Percentiles rank a stretch among this genome's conserved stretches.
These are phyloP conservation scores for Podospora pseudocomata DNA, from an alignment of 495 filamentous ascomycete genomes.

Conservation along the genomic window DNA sequence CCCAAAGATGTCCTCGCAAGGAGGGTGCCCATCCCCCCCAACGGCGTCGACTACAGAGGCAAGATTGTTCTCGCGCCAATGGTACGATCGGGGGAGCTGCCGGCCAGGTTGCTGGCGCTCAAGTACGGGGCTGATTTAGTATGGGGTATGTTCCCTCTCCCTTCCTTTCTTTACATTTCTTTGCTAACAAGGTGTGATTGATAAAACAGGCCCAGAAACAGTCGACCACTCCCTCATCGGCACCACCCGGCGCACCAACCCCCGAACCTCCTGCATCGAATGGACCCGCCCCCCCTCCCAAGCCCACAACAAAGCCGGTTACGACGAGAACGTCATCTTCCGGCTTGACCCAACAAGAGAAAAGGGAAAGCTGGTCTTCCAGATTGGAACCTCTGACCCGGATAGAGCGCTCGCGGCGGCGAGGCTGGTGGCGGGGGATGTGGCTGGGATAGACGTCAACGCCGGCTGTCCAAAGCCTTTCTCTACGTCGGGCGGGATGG, in stretches of 20 bases:
- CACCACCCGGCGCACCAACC: conserved; percentile 69
- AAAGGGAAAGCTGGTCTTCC: conserved; percentile 71
- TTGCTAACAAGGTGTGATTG: conserved; percentile 2
- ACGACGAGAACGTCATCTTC: conserved; percentile 73
- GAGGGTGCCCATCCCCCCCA: conserved; percentile 72
- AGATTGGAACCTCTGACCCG: conserved; percentile 82
- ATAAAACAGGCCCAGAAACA: conserved; percentile 74
- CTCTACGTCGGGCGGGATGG: conserved; percentile 87
- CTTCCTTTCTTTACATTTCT: conserved; percentile 11
- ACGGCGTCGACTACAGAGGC: conserved; percentile 87
- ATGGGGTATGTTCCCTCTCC: conserved; percentile 61
- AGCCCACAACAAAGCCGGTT: conserved; percentile 44
- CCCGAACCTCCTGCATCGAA: conserved; percentile 71
- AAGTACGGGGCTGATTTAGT: conserved; percentile 96
- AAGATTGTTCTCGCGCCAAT: conserved; percentile 95
- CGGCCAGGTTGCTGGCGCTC: conserved; percentile 78
- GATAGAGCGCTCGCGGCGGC: conserved; percentile 79
- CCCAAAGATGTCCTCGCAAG: conserved; percentile 31
- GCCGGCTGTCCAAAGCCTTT: conserved; percentile 97
- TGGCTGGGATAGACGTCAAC: conserved; percentile 94
- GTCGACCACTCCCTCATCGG: conserved; percentile 89
- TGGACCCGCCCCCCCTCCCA: conserved; percentile 74
- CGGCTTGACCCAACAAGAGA: conserved; percentile 75
- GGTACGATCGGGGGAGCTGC: conserved; percentile 93
- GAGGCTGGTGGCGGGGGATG: conserved; percentile 75